phyloP scores from a whole-genome alignment of 768 basidiomycete species.

The Auricularia heimuer region DNA sequence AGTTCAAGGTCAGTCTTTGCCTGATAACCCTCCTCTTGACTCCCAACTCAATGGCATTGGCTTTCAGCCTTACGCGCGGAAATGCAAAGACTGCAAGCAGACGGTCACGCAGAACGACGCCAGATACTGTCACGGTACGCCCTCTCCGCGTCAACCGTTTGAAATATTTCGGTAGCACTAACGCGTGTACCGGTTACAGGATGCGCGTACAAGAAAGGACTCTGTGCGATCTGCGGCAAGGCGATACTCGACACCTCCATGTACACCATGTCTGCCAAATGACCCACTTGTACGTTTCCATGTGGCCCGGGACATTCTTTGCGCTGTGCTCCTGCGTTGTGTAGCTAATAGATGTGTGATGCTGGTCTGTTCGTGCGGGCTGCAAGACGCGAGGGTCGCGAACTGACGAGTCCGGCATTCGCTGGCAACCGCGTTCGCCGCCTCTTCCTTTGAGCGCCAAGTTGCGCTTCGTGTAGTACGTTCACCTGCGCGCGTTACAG shows the following conservation, averaged over 20 bases:
- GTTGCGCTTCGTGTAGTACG: no score
- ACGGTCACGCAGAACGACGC: constrained; percentile 76
- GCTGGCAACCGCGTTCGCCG: no score
- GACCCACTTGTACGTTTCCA: constrained; percentile 10
- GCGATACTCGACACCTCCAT: constrained; percentile 74
- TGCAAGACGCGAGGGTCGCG: not conserved
- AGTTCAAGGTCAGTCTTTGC: constrained; percentile 6
- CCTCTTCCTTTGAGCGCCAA: no score
- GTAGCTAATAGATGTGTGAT: constrained; percentile 1
- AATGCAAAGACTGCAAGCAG: constrained; percentile 84
- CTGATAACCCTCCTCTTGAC: not conserved
- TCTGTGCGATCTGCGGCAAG: constrained; percentile 83
- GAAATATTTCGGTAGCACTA: not conserved
- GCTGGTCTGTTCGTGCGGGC: not conserved
- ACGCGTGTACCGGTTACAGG: constrained; percentile 32
- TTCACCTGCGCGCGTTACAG: no score
- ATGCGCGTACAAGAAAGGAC: constrained; percentile 79
- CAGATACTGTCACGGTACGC: constrained; percentile 76
- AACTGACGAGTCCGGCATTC: no score
- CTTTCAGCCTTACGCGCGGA: constrained; percentile 68
- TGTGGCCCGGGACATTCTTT: not conserved
- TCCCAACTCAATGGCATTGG: not conserved
- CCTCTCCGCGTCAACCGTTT: constrained; percentile 13
- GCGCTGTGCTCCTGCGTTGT: not conserved
- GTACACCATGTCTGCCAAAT: constrained; percentile 82